phyloP scores from a whole-genome alignment of 306 rosid genomes.

The Lithocarpus polystachyus region DNA sequence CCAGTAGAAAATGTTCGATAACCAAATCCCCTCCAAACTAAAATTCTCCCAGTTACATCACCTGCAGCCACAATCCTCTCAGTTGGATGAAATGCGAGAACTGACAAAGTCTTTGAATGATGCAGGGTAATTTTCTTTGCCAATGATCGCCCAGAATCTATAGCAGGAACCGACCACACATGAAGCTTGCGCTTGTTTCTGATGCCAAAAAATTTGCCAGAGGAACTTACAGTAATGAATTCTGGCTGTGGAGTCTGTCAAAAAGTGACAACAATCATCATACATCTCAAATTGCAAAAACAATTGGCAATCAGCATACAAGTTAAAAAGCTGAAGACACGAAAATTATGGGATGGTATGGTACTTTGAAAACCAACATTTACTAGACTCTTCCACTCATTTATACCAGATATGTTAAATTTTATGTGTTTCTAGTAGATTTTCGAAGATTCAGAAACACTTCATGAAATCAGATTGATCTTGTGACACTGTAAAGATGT shows the following conservation, averaged over 20 bases:
- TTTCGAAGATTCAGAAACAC: background rate
- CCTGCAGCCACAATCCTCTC: slow-evolving; percentile 86
- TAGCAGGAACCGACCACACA: slow-evolving; percentile 62
- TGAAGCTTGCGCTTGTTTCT: slow-evolving; percentile 63
- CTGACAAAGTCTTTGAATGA: slow-evolving; percentile 63
- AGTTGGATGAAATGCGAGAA: slow-evolving; percentile 77
- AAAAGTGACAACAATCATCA: slow-evolving; percentile 21
- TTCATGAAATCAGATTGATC: too few relatives aligned
- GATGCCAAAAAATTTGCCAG: slow-evolving; percentile 69
- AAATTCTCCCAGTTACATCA: slow-evolving; percentile 82
- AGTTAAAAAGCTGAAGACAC: background rate
- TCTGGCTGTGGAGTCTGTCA: slow-evolving; percentile 71
- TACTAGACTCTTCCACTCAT: background rate
- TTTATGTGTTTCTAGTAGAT: background rate
- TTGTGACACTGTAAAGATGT: too few relatives aligned
- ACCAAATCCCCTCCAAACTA: slow-evolving; percentile 82
- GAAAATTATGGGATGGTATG: background rate
- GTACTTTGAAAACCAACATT: slow-evolving; percentile 4
- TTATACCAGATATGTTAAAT: too few relatives aligned
- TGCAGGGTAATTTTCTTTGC: slow-evolving; percentile 66
- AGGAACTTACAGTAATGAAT: slow-evolving; percentile 53
- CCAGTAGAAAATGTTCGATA: slow-evolving; percentile 33
- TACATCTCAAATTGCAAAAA: slow-evolving; percentile 19
- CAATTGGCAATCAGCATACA: background rate
- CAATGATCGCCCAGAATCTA: slow-evolving; percentile 38